Conservation (phyloP, 2,329 filamentous ascomycete species). For the Aspergillus fischeri region DNA sequence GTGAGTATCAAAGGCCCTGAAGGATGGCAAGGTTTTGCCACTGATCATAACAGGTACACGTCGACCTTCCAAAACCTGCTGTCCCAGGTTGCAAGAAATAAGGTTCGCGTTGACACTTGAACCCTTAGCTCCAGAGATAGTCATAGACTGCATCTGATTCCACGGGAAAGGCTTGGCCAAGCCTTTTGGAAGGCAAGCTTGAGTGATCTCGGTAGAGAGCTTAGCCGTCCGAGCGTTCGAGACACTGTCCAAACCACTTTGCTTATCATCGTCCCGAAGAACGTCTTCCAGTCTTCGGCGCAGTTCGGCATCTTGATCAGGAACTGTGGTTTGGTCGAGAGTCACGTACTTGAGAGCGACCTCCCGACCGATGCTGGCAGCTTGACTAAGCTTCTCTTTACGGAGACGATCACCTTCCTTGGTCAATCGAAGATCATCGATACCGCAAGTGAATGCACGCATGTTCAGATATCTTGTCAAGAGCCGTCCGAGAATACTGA, state of each 20-base stretch:
- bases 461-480: slow-evolving; percentile 88
- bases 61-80: slow-evolving; percentile 92
- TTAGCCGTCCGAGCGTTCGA: slow-evolving; percentile 67
- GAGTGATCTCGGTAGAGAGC: slow-evolving; percentile 75
- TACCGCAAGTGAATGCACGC: slow-evolving; percentile 93
- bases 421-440: slow-evolving; percentile 89
- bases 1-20: slow-evolving; percentile 85
- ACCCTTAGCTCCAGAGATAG: slow-evolving; percentile 91
- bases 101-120: slow-evolving; percentile 90
- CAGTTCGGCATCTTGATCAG: slow-evolving; percentile 66
- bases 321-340: slow-evolving; percentile 60
- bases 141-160: slow-evolving; percentile 99
- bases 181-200: slow-evolving; percentile 72
- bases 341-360: slow-evolving; percentile 88
- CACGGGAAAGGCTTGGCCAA: slow-evolving; percentile 89
- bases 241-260: slow-evolving; percentile 81
- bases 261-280: slow-evolving; percentile 83
- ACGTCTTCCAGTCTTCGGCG: slow-evolving; percentile 80
- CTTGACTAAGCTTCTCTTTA: slow-evolving; percentile 63
- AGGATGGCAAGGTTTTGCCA: slow-evolving; percentile 92
- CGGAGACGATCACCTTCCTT: slow-evolving; percentile 69
- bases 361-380: slow-evolving; percentile 66
- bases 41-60: slow-evolving; percentile 97
- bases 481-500: slow-evolving; percentile 84
- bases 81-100: slow-evolving; percentile 95